Evolutionary conservation across 257 asterid species (phyloP), one percentile per base, ranked within the genome.

Genomic region (Nicotiana tomentosiformis): DNA sequence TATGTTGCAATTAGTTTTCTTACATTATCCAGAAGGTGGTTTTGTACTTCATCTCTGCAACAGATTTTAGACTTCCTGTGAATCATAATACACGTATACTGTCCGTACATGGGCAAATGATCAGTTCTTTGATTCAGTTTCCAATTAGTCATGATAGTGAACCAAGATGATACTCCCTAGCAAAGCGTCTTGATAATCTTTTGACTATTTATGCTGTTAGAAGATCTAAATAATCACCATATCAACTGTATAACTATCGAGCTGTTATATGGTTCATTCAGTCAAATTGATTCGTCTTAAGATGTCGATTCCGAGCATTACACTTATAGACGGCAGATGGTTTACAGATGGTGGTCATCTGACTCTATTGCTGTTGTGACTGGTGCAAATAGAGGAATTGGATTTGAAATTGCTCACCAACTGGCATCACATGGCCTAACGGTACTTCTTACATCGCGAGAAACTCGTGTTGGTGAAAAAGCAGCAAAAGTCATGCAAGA

Each of bases 331-430:
- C 14, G 0, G 3, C 1, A 0, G 62, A 49, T 51, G 15, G 17
- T 62, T 33, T 84, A 82, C 88, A 94, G 99, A 88, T 95, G 99
- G 99, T 95, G 99, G 98, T 86, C 94, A 11, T 37, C 88, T n/a
- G 81, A 89, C 70, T 92, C 95, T 23, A 46, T 91, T 78, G 99
- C 97, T n/a, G 96, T 94, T 83, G 99, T 95, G 84, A 94, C 99
- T 39, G 98, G 99, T 83, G 93, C 97, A 16, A 95, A 95, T 82
- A 89, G 99, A 85, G 99, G 99, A 70, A 94, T 95, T 29, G 98
- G 99, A 37, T 93, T 89, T 86, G 98, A 95, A 90, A 93, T 91
- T 84, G 96, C 90, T 26, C 95, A 77, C 80, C 98, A 94, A 81
- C 91, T 95, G 57, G 97, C 95, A 5, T 33, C 61, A 10, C 97